phyloP scores from a whole-genome alignment of 2,329 filamentous ascomycete genomes.

The Aspergillus fijiensis region DNA sequence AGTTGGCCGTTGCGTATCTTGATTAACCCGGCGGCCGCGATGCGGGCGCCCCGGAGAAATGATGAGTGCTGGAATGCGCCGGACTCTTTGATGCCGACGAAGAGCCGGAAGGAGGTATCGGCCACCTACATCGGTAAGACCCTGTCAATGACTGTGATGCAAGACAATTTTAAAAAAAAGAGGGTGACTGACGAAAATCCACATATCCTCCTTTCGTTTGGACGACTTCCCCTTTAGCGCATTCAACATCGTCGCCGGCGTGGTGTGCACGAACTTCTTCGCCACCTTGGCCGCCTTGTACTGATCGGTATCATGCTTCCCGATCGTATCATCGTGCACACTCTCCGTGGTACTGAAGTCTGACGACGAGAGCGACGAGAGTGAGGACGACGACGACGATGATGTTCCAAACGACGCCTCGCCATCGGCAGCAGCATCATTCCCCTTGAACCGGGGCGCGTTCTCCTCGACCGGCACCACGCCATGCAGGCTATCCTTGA shows the following conservation, averaged over 20 bases:
- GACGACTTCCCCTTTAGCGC: slow-evolving; percentile 70
- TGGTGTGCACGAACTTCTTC: slow-evolving; percentile 65
- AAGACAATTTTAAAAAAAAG: too few relatives aligned
- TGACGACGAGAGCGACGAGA: background rate
- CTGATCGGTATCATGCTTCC: slow-evolving; percentile 60
- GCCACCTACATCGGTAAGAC: slow-evolving; percentile 36
- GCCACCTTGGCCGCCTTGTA: slow-evolving; percentile 62
- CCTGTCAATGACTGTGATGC: too few relatives aligned
- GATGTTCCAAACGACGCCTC: slow-evolving; percentile 17
- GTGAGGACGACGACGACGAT: slow-evolving; percentile 22
- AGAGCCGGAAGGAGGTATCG: slow-evolving; percentile 75
- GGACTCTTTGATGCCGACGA: slow-evolving; percentile 85
- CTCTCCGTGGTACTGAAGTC: slow-evolving; percentile 1
- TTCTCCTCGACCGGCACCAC: slow-evolving; percentile 64
- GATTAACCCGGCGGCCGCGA: slow-evolving; percentile 79
- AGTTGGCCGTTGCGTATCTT: slow-evolving; percentile 79
- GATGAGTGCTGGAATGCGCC: slow-evolving; percentile 90
- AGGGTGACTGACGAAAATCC: slow-evolving; percentile 70
- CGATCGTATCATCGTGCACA: slow-evolving; percentile 42
- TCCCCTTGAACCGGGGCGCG: slow-evolving; percentile 54
- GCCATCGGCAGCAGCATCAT: slow-evolving; percentile 27
- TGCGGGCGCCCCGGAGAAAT: slow-evolving; percentile 79
- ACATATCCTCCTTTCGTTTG: slow-evolving; percentile 75
- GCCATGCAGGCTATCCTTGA: slow-evolving; percentile 75
- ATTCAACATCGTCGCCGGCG: slow-evolving; percentile 71